Evolutionary conservation across 225 moss, liverwort and hornwort species (phyloP), one percentile per base, ranked within the genome.

Genomic region (Polytrichum formosum): DNA sequence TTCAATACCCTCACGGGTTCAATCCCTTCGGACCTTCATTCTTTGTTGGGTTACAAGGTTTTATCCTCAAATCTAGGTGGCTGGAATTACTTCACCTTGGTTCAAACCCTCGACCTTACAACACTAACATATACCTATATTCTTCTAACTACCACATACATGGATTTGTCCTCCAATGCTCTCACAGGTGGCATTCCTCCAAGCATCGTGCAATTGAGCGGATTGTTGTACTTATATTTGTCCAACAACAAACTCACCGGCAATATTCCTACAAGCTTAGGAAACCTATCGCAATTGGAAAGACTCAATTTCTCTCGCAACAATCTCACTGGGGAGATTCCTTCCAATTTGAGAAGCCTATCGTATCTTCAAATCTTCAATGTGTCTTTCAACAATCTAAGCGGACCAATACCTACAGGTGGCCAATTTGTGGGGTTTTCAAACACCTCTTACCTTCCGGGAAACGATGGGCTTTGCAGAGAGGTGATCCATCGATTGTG

Each of bases 341-440:
- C 56, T 56, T 56, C 56, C 1, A 56, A 1, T 56, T n/a, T 56
- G 18, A n/a, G 5, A 56, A n/a, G 1, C 6, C 56, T 56, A 18
- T 56, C 56, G 19, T 18, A n/a, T n/a, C n/a, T 56, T n/a, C 18
- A n/a, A 18, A 31, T 26, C 56, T 73, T 69, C 26, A 65, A 60
- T 4, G 73, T 76, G 6, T 76, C n/a, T 25, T 10, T 69, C 17
- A 76, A 76, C 55, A 46, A 37, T 56, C 64, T 80, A 1, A 53
- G 22, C 4, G 65, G 70, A 0, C 7, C 54, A 0, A 66, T 74
- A 21, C 55, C 74, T 0, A 13, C 28, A 1, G 7, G 31, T 0
- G n/a, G 18, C 56, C 18, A 18, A 18, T 56, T 56, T n/a, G 6
- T 2, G 5, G 19, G 56, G 56, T 56, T 56, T 20, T 6, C 19